Evolutionary conservation across 306 rosid species (phyloP), one percentile per base, ranked within the genome.

Genomic region (Casuarina glauca): DNA sequence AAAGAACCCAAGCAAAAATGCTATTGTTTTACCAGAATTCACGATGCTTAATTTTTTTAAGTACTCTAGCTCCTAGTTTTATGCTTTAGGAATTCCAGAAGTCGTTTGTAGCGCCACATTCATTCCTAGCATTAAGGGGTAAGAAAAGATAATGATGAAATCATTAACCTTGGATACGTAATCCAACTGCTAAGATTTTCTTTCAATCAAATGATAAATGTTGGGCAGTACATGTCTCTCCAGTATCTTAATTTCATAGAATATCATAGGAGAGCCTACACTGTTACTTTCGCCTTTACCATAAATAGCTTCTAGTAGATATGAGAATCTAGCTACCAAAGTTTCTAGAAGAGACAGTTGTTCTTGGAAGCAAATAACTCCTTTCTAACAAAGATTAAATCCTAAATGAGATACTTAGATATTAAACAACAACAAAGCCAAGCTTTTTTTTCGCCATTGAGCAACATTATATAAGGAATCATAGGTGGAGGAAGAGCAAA

Each of bases 381-480:
- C 26, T 20, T 20, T 20, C 26, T 20, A 20, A 20, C 26, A 20
- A 20, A 11, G 32, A 26, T 26, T 26, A 26, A 26, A 26, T 26
- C 32, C 1, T 26, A 26, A 26, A 26, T 1, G 32, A 26, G 32
- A 26, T 48, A 19, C 10, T 6, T 2, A 16, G 8, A 4, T 6
- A 44, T 74, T 74, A 53, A 74, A 15, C 35, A 57, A 57, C 3
- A 6, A 5, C 5, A 55, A 17, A 73, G 7, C 39, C 57, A n/a
- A 35, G 41, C 49, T 72, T 43, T 74, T 71, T 71, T 44, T 38
- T 26, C 5, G 51, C 35, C 75, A 42, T 75, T 43, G 55, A 43
- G 6, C 61, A 48, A 6, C 42, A 0, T 36, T 43, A 26, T 50
- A 12, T 13, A 2, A 20, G 26, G n/a, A 48, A 9, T 36, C 54